phyloP scores from a whole-genome alignment of 345 rosid species.

The Eutrema japonicum region DNA sequence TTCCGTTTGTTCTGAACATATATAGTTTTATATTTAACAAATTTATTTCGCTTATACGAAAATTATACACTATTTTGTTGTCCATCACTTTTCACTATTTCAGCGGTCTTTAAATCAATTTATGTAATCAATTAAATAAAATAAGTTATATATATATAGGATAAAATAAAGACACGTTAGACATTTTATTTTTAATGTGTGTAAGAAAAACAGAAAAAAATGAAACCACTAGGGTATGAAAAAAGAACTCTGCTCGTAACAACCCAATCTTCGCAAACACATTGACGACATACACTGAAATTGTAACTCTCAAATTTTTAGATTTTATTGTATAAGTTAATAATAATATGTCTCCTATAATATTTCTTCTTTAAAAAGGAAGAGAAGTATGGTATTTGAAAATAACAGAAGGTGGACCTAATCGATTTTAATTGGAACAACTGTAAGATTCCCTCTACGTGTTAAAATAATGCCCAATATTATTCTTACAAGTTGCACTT shows the following conservation, averaged over 20 bases:
- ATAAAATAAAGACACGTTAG: neutral
- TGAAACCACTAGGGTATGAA: neutral
- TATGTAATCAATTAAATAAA: too few species aligned
- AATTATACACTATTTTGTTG: neutral
- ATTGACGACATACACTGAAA: neutral
- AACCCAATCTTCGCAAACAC: too few species aligned
- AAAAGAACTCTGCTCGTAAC: neutral
- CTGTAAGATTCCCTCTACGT: constrained; percentile 43
- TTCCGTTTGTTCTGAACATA: neutral
- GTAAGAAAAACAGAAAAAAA: neutral
- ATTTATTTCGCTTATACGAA: too few species aligned
- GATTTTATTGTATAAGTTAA: neutral
- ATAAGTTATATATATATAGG: too few species aligned
- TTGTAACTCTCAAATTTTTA: neutral
- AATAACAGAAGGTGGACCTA: constrained; percentile 36
- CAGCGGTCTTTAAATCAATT: neutral
- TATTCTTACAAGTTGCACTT: constrained; percentile 35
- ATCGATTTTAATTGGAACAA: constrained; percentile 37
- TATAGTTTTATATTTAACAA: too few species aligned
- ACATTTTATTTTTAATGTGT: neutral
- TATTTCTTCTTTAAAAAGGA: too few species aligned
- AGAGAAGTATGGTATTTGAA: constrained; percentile 32
- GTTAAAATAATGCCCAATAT: constrained; percentile 42
- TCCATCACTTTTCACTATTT: neutral
- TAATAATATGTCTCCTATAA: too few species aligned